A percentile compares a stretch with the other conserved stretches of the same genome.
phyloP scores from a whole-genome alignment of 345 rosid genomes.

The Eucalyptus marginata region DNA sequence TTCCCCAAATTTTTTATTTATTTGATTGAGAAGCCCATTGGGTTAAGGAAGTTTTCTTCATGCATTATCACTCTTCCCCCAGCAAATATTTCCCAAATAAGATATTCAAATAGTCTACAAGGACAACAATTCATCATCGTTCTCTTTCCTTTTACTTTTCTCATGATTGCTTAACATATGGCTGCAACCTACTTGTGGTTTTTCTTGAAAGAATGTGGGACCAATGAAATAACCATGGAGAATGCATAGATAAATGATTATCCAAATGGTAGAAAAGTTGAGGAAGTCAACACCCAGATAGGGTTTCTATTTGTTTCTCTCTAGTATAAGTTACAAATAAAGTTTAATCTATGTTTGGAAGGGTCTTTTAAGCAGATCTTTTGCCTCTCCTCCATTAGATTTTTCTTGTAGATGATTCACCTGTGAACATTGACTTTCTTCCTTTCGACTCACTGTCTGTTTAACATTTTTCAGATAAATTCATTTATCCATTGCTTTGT shows the following conservation, averaged over 20 bases:
- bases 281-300: not conserved
- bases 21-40: not conserved
- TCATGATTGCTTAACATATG: not conserved
- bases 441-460: not conserved
- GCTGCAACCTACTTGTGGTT: not conserved
- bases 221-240: not conserved
- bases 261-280: not conserved
- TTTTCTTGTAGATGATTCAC: not conserved
- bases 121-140: not conserved
- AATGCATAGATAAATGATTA: not conserved
- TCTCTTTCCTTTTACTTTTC: not conserved
- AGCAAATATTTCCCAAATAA: not conserved
- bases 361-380: not conserved
- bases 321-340: not conserved
- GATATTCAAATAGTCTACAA: not conserved
- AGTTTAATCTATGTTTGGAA: not conserved
- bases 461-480: slow-evolving; percentile 37
- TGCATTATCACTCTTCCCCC: not conserved
- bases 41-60: not conserved
- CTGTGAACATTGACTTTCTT: not conserved
- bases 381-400: not conserved
- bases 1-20: not conserved
- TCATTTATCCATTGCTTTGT: slow-evolving; percentile 81
- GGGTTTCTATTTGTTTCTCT: not conserved
- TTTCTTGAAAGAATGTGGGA: not conserved